phyloP scores from a whole-genome alignment of 2,329 filamentous ascomycete genomes.

The Parasarocladium wereldwijsianum region DNA sequence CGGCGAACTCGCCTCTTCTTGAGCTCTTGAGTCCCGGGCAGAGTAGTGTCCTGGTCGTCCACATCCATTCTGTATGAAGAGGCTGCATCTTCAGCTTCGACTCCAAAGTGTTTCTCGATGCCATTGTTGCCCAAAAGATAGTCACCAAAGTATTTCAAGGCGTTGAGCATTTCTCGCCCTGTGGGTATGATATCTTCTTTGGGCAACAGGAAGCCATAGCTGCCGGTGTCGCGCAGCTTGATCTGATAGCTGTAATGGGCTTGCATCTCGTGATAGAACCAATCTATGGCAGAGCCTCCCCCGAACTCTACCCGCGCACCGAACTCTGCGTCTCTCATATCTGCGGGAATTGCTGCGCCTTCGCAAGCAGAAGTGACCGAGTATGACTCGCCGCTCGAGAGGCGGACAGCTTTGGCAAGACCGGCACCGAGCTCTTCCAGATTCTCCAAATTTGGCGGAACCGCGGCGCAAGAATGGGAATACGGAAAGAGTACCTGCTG shows the following conservation, averaged over 20 bases:
- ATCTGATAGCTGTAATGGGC: conserved; percentile 85
- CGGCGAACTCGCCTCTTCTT: too few species aligned
- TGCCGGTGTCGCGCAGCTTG: conserved; percentile 85
- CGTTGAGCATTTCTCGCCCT: conserved; percentile 73
- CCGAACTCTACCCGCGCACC: conserved; percentile 49
- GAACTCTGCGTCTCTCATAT: conserved; percentile 6
- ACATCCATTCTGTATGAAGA: neutral
- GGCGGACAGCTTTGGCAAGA: conserved; percentile 74
- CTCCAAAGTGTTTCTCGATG: conserved; percentile 30
- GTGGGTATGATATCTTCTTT: conserved; percentile 77
- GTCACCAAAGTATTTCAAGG: conserved; percentile 69
- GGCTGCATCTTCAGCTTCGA: neutral
- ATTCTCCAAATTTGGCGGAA: conserved; percentile 80
- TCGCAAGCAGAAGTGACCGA: conserved; percentile 76
- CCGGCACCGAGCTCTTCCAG: conserved; percentile 81
- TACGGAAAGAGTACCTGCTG: conserved; percentile 92
- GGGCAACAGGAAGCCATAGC: conserved; percentile 84
- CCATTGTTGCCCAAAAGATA: conserved; percentile 61
- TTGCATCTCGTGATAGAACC: conserved; percentile 79
- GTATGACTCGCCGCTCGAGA: conserved; percentile 63
- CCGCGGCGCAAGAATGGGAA: conserved; percentile 62
- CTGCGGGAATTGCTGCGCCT: conserved; percentile 40
- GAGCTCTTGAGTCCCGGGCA: neutral
- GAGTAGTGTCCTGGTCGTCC: neutral
- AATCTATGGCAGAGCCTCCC: conserved; percentile 82